phyloP scores from a whole-genome alignment of 257 asterid species.

The Oldenlandia corymbosa region DNA sequence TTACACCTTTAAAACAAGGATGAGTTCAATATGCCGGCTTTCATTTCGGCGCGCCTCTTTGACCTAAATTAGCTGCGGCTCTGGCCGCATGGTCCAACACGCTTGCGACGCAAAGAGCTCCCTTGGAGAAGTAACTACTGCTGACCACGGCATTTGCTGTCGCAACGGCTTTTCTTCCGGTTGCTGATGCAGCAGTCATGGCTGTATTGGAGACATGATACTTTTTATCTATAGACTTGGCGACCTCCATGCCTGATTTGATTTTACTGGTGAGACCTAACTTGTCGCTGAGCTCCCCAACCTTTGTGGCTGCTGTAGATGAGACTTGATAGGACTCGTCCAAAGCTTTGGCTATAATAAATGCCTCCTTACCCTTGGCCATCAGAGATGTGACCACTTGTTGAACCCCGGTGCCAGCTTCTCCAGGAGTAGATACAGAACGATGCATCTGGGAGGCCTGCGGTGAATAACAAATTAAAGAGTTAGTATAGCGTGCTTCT shows the following conservation, averaged over 20 bases:
- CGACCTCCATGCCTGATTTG: slow-evolving; percentile 32
- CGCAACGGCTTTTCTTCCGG: slow-evolving; percentile 43
- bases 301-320: slow-evolving; percentile 47
- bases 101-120: slow-evolving; percentile 57
- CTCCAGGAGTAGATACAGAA: slow-evolving; percentile 44
- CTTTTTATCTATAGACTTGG: slow-evolving; percentile 39
- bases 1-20: too few species aligned
- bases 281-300: slow-evolving; percentile 43
- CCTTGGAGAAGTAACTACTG: slow-evolving; percentile 49
- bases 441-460: slow-evolving; percentile 29
- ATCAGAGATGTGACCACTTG: slow-evolving; percentile 47
- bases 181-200: slow-evolving; percentile 32
- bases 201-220: slow-evolving; percentile 41
- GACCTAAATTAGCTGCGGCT: slow-evolving; percentile 50
- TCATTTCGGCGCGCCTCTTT: slow-evolving; percentile 21
- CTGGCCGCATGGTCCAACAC: slow-evolving; percentile 43
- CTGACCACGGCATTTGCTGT: slow-evolving; percentile 47
- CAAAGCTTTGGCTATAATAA: slow-evolving; percentile 54
- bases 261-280: slow-evolving; percentile 52
- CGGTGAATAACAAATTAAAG: slow-evolving; percentile 4
- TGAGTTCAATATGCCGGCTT: neutral
- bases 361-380: slow-evolving; percentile 54
- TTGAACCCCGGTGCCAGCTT: slow-evolving; percentile 48
- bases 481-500: too few species aligned
- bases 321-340: slow-evolving; percentile 50